Conservation (phyloP, 805 yeast species). For the Lachancea quebecensis region DNA sequence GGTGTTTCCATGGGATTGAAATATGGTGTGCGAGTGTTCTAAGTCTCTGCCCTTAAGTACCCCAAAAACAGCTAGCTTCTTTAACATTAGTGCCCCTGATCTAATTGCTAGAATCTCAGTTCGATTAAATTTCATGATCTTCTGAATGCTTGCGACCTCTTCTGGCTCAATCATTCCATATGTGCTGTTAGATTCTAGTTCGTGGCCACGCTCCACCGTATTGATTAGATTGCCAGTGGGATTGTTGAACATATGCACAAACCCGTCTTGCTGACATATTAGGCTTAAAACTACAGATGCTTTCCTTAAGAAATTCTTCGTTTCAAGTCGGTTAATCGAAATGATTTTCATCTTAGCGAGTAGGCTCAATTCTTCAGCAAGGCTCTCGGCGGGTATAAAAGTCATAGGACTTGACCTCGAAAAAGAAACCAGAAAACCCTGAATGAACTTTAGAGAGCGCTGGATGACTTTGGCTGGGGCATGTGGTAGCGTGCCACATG, state of each 20-base stretch:
- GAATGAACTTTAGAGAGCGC: slow-evolving; percentile 15
- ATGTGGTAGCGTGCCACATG: too few species aligned
- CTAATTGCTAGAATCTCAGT: slow-evolving; percentile 16
- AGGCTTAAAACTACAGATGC: slow-evolving; percentile 12
- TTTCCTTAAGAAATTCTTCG: slow-evolving; percentile 5
- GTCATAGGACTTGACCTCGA: slow-evolving; percentile 13
- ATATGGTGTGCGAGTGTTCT: slow-evolving; percentile 5
- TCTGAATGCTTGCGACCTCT: slow-evolving; percentile 22
- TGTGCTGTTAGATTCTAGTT: background rate
- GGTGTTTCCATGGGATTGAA: background rate
- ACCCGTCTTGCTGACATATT: slow-evolving; percentile 1
- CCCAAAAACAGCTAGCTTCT: slow-evolving; percentile 18
- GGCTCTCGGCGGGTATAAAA: slow-evolving; percentile 20
- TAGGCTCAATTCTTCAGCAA: slow-evolving; percentile 11
- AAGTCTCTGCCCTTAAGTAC: slow-evolving; percentile 19
- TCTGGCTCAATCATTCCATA: slow-evolving; percentile 22
- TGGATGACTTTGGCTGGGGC: slow-evolving; percentile 8
- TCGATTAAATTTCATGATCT: slow-evolving; percentile 20
- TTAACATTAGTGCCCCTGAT: slow-evolving; percentile 10
- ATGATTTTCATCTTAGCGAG: slow-evolving; percentile 9
- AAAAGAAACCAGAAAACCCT: slow-evolving; percentile 14
- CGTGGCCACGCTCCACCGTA: background rate
- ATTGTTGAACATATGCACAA: slow-evolving; percentile 1
- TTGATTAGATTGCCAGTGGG: background rate
- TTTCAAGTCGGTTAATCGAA: slow-evolving; percentile 11